Percentiles rank a stretch among this genome's conserved stretches.
phyloP scores from a whole-genome alignment of 345 rosid genomes.

The Fremontodendron californicum region DNA sequence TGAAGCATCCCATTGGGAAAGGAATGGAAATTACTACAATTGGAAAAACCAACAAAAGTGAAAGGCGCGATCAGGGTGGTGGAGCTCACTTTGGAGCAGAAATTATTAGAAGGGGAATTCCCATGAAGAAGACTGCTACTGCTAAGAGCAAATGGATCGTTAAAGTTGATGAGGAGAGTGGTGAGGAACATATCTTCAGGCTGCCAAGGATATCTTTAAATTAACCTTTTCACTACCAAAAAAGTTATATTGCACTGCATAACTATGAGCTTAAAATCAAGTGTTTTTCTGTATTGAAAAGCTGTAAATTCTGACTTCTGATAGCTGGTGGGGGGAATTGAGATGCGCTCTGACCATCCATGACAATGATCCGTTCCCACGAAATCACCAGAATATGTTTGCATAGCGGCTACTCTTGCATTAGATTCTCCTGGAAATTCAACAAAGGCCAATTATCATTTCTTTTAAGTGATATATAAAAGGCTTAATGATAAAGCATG shows the following conservation, averaged over 20 bases:
- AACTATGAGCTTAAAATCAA: neutral
- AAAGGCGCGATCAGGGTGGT: neutral
- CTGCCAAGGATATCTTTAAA: constrained; percentile 22
- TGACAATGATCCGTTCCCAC: neutral
- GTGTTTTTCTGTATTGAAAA: neutral
- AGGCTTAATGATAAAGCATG: neutral
- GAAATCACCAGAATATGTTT: neutral
- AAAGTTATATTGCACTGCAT: neutral
- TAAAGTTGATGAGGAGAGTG: constrained; percentile 37
- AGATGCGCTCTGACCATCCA: neutral
- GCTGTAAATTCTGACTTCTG: neutral
- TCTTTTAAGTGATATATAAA: neutral
- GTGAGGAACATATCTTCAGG: constrained; percentile 50
- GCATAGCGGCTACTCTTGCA: neutral
- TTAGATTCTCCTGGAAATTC: neutral
- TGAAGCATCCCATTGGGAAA: constrained; percentile 40
- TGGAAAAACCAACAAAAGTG: constrained; percentile 14
- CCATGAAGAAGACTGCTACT: neutral
- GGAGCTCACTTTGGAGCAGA: neutral
- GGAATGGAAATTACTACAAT: constrained; percentile 46
- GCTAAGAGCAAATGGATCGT: constrained; percentile 36
- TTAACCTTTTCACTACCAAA: neutral
- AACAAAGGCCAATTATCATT: neutral
- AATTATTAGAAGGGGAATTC: neutral
- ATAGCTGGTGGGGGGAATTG: neutral